Percentiles rank a stretch among this genome's conserved stretches.
These are phyloP conservation scores for Iris pallida DNA, from an alignment of 116 monocot species.

Conservation along the genomic window DNA sequence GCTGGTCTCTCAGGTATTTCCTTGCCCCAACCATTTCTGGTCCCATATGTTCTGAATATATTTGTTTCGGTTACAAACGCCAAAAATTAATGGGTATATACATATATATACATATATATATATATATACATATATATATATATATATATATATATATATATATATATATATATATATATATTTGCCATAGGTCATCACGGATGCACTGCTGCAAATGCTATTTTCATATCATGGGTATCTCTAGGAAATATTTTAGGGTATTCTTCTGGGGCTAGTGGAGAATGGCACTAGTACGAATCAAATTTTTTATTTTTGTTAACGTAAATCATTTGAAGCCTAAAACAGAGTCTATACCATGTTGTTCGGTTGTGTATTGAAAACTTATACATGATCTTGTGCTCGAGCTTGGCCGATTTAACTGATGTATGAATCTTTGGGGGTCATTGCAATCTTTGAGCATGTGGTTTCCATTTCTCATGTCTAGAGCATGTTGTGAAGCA, in stretches of 20 bases:
- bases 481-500: constrained; percentile 59
- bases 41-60: neutral
- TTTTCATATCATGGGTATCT: constrained; percentile 73
- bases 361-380: too few species aligned
- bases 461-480: constrained; percentile 63
- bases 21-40: neutral
- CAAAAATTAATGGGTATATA: neutral
- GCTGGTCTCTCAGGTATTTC: constrained; percentile 57
- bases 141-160: too few species aligned
- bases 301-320: too few species aligned
- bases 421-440: too few species aligned
- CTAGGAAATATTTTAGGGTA: constrained; percentile 69
- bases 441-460: constrained; percentile 6
- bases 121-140: too few species aligned
- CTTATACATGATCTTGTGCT: too few species aligned
- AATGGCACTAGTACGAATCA: constrained; percentile 51
- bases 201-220: constrained; percentile 51
- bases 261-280: constrained; percentile 57
- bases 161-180: too few species aligned
- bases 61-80: neutral
- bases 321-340: too few species aligned
- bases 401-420: too few species aligned
- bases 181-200: constrained; percentile 36
- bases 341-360: too few species aligned
- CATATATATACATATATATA: too few species aligned